Evolutionary conservation across 2,329 filamentous ascomycete species (phyloP).

Genomic region (Microcyclosporella mali): DNA sequence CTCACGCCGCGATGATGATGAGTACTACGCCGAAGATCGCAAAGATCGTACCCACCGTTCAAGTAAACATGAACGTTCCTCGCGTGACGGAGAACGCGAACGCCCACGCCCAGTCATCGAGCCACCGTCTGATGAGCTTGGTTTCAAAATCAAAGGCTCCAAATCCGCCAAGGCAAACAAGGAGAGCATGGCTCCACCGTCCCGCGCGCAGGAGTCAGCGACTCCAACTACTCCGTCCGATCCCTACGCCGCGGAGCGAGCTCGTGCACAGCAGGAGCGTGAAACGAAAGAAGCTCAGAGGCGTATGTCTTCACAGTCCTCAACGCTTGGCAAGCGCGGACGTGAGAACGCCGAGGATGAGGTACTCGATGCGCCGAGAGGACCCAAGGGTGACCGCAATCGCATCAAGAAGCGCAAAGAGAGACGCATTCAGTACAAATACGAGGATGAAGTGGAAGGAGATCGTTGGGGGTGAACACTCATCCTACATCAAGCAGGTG

Average conservation of each 20-base stretch:
- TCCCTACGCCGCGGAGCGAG: slow-evolving; percentile 32
- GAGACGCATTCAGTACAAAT: slow-evolving; percentile 18
- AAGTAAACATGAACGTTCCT: slow-evolving; percentile 38
- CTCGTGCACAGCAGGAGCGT: slow-evolving; percentile 35
- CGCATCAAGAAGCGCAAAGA: slow-evolving; percentile 46
- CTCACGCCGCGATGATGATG: slow-evolving; percentile 45
- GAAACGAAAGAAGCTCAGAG: slow-evolving; percentile 62
- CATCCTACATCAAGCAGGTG: too few species aligned
- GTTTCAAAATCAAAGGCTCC: slow-evolving; percentile 45
- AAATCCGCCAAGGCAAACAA: slow-evolving; percentile 20
- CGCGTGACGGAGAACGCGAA: slow-evolving; percentile 28
- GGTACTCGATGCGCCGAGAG: slow-evolving; percentile 37
- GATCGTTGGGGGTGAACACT: too few species aligned
- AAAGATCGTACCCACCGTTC: slow-evolving; percentile 37
- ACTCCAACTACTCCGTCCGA: slow-evolving; percentile 19
- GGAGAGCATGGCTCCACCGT: slow-evolving; percentile 24
- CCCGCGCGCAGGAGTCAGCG: slow-evolving; percentile 13
- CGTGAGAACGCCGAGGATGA: slow-evolving; percentile 20
- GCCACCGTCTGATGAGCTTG: slow-evolving; percentile 33
- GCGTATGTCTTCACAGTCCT: slow-evolving; percentile 44
- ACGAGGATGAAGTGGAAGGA: slow-evolving; percentile 45
- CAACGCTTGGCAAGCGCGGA: slow-evolving; percentile 32
- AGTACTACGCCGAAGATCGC: slow-evolving; percentile 41
- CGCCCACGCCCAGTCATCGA: slow-evolving; percentile 19
- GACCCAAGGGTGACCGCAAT: slow-evolving; percentile 43